Evolutionary conservation across 139 green algal genomes (phyloP), one percentile per base, ranked within the genome.

Genomic region (Picochlorum sp.): DNA sequence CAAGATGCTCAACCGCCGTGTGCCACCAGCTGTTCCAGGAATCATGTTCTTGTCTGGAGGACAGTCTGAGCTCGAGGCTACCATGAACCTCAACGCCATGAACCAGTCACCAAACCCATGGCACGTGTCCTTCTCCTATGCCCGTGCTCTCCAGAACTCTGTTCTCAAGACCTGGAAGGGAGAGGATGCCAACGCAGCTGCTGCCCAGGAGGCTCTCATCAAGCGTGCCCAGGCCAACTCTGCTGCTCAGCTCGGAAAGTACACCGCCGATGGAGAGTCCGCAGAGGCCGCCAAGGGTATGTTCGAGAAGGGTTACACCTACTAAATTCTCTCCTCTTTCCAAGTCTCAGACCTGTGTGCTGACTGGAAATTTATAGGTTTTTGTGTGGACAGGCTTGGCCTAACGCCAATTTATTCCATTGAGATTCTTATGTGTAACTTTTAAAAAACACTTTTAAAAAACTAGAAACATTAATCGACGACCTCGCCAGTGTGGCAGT

Each of bases 51-150:
- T 98, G 78, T 97, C 90, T 20, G 93, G 93, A 61, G 93, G 93
- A 72, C 93, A 98, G 88, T 97, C 91, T 30, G 94, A 99, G 86
- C 82, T 98, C 51, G 94, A 99, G 92, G 86, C 94, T 24, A 98
- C 93, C 56, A 82, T 97, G 31, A 98, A 99, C 89, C 82, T 99
- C 58, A 98, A 99, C 81, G 94, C 92, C 77, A 99, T 99, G 94
- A 98, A 99, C 94, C 84, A 97, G 87, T 73, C 57, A 44, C 88
- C 93, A 75, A 99, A 99, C 90, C 94, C 94, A n/a, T 99, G 94
- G 94, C 92, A 98, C 81, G 94, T 99, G 82, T 98, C 94, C 49
- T 99, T 99, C 94, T 98, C 92, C n/a, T 99, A 98, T 81, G 94
- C 94, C 18, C 91, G 94, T 71, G 94, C 94, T 16, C 88, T 99